Conservation (phyloP, 2,329 filamentous ascomycete species). For the Exserohilum rostratum region DNA sequence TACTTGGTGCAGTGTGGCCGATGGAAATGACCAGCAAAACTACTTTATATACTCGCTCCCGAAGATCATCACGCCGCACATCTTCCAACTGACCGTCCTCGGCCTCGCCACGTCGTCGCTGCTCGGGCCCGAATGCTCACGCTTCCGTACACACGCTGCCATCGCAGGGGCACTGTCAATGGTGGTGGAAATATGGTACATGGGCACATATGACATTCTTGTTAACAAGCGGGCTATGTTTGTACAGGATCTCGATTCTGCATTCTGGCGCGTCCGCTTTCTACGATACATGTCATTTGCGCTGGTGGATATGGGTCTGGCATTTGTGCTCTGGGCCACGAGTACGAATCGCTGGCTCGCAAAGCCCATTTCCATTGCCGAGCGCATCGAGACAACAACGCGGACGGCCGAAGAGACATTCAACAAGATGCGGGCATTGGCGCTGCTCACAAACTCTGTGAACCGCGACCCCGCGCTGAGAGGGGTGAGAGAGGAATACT, state of each 20-base stretch:
- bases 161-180: slow-evolving; percentile 66
- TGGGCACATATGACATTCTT: slow-evolving; percentile 69
- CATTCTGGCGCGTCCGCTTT: slow-evolving; percentile 72
- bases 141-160: slow-evolving; percentile 75
- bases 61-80: slow-evolving; percentile 74
- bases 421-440: slow-evolving; percentile 73
- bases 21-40: slow-evolving; percentile 65
- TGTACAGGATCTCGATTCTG: slow-evolving; percentile 67
- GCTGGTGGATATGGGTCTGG: slow-evolving; percentile 67
- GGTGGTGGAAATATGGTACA: slow-evolving; percentile 68
- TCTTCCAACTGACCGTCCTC: slow-evolving; percentile 75
- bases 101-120: slow-evolving; percentile 76
- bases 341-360: slow-evolving; percentile 81
- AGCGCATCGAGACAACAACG: slow-evolving; percentile 68
- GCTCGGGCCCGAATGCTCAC: slow-evolving; percentile 65
- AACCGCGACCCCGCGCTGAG: slow-evolving; percentile 75
- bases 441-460: slow-evolving; percentile 80
- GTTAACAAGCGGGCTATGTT: slow-evolving; percentile 67
- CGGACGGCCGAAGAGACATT: slow-evolving; percentile 64
- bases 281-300: slow-evolving; percentile 70
- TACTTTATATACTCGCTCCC: slow-evolving; percentile 86
- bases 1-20: slow-evolving; percentile 73
- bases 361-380: slow-evolving; percentile 64
- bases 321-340: slow-evolving; percentile 72
- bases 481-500: slow-evolving; percentile 72